Conservation (phyloP, 805 yeast species). For the Zygotorulaspora sp. region DNA sequence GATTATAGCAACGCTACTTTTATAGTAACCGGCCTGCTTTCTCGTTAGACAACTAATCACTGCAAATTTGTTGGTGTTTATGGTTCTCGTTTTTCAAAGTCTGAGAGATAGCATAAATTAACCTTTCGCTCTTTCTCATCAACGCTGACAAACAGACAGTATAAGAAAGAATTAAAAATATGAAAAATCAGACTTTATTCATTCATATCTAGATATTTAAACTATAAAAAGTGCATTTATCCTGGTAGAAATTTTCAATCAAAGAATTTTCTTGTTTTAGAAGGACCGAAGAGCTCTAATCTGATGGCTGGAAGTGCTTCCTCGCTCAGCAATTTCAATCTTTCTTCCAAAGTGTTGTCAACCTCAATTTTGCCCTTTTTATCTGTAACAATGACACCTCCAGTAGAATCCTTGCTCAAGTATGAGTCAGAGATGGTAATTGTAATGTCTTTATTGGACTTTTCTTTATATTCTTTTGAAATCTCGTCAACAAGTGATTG, state of each 20-base stretch:
- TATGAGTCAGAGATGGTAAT: constrained; percentile 54
- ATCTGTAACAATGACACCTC: constrained; percentile 77
- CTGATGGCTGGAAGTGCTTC: constrained; percentile 91
- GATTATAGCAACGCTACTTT: too few species aligned
- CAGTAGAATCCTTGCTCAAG: constrained; percentile 63
- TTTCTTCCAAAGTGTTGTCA: constrained; percentile 90
- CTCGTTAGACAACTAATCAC: too few species aligned
- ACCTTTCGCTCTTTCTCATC: too few species aligned
- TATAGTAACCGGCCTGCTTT: too few species aligned
- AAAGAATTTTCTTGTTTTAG: constrained; percentile 83
- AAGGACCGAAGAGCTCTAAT: constrained; percentile 81
- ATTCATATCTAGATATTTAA: not conserved
- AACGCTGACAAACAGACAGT: too few species aligned
- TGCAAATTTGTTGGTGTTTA: not conserved
- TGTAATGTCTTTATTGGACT: constrained; percentile 53
- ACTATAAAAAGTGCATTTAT: not conserved
- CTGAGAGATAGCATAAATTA: too few species aligned
- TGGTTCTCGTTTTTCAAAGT: too few species aligned
- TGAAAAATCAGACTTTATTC: constrained; percentile 1
- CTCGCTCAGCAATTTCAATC: constrained; percentile 75
- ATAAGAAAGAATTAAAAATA: not conserved
- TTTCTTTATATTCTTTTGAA: constrained; percentile 55
- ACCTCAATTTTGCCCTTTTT: constrained; percentile 80
- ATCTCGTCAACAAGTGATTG: constrained; percentile 46
- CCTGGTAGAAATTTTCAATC: constrained; percentile 43